Evolutionary conservation across 164 flowering plant genomes (phyloP).

Genomic region (Piper betle): DNA sequence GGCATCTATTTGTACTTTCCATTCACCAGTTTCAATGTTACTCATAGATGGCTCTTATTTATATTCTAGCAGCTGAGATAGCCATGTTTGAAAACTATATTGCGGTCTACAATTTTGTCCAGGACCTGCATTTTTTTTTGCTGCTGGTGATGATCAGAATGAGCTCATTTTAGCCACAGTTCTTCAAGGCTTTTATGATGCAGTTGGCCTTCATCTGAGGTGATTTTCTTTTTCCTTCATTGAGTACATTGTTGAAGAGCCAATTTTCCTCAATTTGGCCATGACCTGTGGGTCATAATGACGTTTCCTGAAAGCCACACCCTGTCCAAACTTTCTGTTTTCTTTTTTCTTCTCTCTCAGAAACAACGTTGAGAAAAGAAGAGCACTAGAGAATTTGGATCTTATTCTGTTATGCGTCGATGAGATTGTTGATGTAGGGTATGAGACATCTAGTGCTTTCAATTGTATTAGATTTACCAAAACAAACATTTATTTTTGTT

Average conservation of each 20-base stretch:
- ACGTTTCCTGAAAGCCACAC: background rate
- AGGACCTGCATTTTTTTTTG: conserved; percentile 43
- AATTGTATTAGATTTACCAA: background rate
- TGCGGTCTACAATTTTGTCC: conserved; percentile 31
- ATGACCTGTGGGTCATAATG: background rate
- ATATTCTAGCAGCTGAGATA: conserved; percentile 30
- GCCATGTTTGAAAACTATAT: conserved; percentile 31
- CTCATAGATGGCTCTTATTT: background rate
- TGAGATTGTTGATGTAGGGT: conserved; percentile 77
- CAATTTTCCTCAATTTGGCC: background rate
- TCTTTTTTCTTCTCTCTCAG: conserved; percentile 14
- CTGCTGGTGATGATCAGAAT: conserved; percentile 47
- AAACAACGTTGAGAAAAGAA: conserved; percentile 46
- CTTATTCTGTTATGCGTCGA: conserved; percentile 55
- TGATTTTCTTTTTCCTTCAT: conserved; percentile 2
- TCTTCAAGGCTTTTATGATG: conserved; percentile 58
- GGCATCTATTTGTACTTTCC: too few relatives aligned
- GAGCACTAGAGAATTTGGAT: conserved; percentile 60
- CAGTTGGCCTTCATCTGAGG: conserved; percentile 35
- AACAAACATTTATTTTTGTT: too few relatives aligned
- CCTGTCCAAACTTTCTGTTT: background rate
- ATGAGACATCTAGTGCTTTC: conserved; percentile 3
- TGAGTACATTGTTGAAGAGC: background rate
- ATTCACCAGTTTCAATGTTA: too few relatives aligned
- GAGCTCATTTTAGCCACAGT: conserved; percentile 39